Base-by-base conservation (phyloP, 2,329 filamentous ascomycete species). In the Coniochaeta sp. region DNA sequence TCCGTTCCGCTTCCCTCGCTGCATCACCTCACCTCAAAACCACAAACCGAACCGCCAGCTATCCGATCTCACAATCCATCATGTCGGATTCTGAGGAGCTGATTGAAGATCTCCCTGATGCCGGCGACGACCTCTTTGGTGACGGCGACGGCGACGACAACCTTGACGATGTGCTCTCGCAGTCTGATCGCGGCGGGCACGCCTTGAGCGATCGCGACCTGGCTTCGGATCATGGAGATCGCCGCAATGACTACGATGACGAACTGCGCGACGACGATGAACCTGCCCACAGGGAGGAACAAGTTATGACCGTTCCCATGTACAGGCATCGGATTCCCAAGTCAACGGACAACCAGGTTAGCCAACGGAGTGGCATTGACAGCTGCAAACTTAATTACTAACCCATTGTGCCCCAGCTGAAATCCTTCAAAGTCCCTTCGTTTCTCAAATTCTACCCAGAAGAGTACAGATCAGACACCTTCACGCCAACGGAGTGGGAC, bases 391-490 rank as follows among this genome's bases (percentile, higher is more conserved):
- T 5, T 1, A 7, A 17, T 2, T 28, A 1, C 22, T 52, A 17
- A 52, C 47, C 16, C 24, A 28, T 17, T 52, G 3, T 52, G 16
- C 2, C 7, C 12, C 57, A 90, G 88, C 78, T 90, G 57, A 88
- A 89, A 72, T 79, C 88, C 6, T 73, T 92, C 67, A 87, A 86
- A 65, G 80, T 93, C 1, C 90, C 90, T 33, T 81, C 83, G 24
- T 93, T 93, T 74, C 76, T 93, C 67, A 84, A 83, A 58, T 80
- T 92, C 64, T 80, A 89, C 47, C 87, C 89, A 19, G 81, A 83
- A 62, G 80, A 84, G 62, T 93, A 89, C 77, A 79, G 86, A 58
- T 76, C 84, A 44, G 82, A 85, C 54, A 85, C 79, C 2, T 93
- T 89, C 74, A 80, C 86, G 67, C 83, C 88, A 6, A 78, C 77